Conservation (phyloP, 2,329 filamentous ascomycete genomes). For the Ophiostoma australiae region DNA sequence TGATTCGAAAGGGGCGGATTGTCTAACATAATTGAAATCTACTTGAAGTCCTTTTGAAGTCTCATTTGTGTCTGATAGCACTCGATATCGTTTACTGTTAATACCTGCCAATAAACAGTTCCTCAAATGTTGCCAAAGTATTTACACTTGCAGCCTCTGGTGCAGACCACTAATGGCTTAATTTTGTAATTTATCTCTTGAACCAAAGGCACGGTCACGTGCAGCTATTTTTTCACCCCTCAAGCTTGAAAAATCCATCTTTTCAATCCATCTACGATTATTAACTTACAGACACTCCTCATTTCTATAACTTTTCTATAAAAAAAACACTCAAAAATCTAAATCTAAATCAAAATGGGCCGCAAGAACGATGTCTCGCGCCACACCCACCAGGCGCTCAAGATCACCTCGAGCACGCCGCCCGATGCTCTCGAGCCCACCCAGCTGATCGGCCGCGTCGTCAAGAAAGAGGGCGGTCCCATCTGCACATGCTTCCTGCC, state of each 20-base stretch:
- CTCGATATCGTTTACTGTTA: background rate
- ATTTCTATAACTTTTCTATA: background rate
- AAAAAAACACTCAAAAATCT: background rate
- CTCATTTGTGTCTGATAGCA: background rate
- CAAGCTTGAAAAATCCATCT: background rate
- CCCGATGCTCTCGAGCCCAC: conserved; percentile 54
- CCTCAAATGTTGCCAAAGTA: background rate
- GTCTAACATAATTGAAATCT: background rate
- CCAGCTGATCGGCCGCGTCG: conserved; percentile 69
- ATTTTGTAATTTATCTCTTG: background rate
- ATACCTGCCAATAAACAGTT: too few relatives aligned
- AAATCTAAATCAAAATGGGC: conserved; percentile 48
- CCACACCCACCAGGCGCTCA: conserved; percentile 70
- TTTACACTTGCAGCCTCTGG: background rate
- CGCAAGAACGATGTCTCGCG: conserved; percentile 55
- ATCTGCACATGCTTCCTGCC: conserved; percentile 15
- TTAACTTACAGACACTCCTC: too few relatives aligned
- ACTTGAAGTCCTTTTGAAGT: background rate
- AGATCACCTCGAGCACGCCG: conserved; percentile 60
- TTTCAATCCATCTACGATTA: background rate
- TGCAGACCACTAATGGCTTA: background rate
- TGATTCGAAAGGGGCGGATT: background rate
- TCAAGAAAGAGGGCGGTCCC: conserved; percentile 44
- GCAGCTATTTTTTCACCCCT: conserved; percentile 9
- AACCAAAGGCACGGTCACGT: background rate